phyloP scores from a whole-genome alignment of 495 filamentous ascomycete genomes.

The Thermochaetoides thermophila region DNA sequence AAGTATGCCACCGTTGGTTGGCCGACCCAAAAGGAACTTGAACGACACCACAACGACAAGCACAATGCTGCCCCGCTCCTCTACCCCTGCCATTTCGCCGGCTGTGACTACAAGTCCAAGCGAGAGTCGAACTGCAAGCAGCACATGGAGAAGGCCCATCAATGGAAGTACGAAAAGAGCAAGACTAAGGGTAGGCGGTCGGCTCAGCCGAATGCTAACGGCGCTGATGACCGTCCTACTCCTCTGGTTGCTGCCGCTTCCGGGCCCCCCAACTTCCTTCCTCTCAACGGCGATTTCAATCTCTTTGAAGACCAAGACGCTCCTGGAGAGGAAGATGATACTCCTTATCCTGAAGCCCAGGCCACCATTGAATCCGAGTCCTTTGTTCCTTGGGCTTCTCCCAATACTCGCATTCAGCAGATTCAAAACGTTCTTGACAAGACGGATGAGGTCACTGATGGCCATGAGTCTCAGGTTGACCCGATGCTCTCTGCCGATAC shows the following conservation, averaged over 20 bases:
- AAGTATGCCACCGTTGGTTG: conserved; percentile 75
- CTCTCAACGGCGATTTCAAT: conserved; percentile 10
- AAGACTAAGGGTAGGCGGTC: conserved; percentile 54
- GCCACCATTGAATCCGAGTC: conserved; percentile 5
- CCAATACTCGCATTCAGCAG: no score
- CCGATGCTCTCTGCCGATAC: conserved; percentile 8
- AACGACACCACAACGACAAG: conserved; percentile 88
- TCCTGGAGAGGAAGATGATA: conserved; percentile 12
- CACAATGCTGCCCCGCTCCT: conserved; percentile 58
- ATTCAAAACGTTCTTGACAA: conserved; percentile 4
- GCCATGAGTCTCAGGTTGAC: conserved; percentile 6
- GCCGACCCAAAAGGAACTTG: conserved; percentile 93
- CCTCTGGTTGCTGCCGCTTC: no score
- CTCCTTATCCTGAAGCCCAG: conserved; percentile 4
- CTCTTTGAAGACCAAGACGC: conserved; percentile 11
- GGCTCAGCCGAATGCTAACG: conserved; percentile 2
- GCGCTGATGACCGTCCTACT: neutral
- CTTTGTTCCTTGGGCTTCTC: conserved; percentile 21
- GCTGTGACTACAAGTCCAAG: conserved; percentile 87
- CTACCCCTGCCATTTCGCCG: conserved; percentile 59
- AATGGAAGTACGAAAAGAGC: conserved; percentile 72
- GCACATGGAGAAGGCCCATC: conserved; percentile 96
- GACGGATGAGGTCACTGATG: neutral
- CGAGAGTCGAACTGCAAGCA: conserved; percentile 97
- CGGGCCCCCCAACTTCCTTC: neutral